Evolutionary conservation across 2,329 filamentous ascomycete genomes (phyloP), one percentile per base, ranked within the genome.

Genomic region (Arthrobotrys musiformis): DNA sequence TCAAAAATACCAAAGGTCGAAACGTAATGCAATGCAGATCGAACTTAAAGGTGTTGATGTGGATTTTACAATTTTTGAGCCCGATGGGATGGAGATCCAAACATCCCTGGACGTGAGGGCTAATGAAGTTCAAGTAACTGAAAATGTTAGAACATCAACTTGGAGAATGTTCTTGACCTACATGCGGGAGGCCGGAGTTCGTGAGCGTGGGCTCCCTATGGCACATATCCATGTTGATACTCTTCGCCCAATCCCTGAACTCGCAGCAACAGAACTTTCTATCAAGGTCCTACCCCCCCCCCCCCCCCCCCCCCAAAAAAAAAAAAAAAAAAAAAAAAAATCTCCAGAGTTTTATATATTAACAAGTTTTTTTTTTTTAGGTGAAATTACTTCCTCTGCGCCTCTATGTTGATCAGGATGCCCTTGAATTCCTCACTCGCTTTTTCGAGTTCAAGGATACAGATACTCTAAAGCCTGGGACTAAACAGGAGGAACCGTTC

Each of bases 101-200:
- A 97, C 90, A 82, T 96, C 93, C 19, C 86, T 98, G 40, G 93
- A 97, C 83, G 85, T 98, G 35, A 90, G 93, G 7, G 86, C 99
- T 9, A 88, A 89, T 42, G 91, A 95, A 72, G 86, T 99, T 11
- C 94, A 97, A 80, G 90, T 99, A 15, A 97, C 95, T 78, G 95
- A 99, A 83, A 93, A 97, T 82, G 88, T 99, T 1, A 93, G 93
- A 1, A 94, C 93, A 0, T 99, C 95, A 2, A 97, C 94, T 0
- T 99, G 96, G 96, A 96, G 92, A 83, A 99, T 97, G 83, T 99
- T 99, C 84, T 90, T 93, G 13, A 98, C 94, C 0, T 97, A 97
- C 81, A 92, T 97, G 85, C 90, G 92, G 74, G 93, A 96, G 82
- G 91, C 90, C 9, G 92, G 92, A n/a, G 90, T 93, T 81, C 89